Evolutionary conservation across 352 stramenopile genomes (phyloP).

Genomic region (Phytophthora pinifolia): DNA sequence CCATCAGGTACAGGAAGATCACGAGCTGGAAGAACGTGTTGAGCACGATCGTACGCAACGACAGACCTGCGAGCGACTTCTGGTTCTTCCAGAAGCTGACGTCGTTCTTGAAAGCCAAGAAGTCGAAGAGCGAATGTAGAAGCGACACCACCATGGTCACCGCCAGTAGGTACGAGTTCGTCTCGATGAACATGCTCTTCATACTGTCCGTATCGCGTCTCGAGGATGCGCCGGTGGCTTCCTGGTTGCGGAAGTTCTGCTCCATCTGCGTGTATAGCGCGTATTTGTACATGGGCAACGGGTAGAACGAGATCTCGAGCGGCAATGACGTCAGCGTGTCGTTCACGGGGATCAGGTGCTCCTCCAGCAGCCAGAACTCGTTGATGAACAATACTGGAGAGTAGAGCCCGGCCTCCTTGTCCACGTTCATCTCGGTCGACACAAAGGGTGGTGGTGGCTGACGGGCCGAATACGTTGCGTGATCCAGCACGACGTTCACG

Average conservation of each 20-base stretch:
- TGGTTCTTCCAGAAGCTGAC: conserved; percentile 98
- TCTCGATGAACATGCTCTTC: conserved; percentile 97
- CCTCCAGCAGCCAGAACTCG: conserved; percentile 94
- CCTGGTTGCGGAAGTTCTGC: conserved; percentile 91
- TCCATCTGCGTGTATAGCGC: conserved; percentile 94
- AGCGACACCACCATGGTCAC: conserved; percentile 95
- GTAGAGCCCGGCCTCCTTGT: conserved; percentile 69
- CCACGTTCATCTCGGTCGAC: conserved; percentile 53
- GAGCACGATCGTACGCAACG: conserved; percentile 92
- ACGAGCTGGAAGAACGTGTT: conserved; percentile 98
- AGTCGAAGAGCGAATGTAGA: conserved; percentile 98
- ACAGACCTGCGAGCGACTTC: conserved; percentile 96
- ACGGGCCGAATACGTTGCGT: conserved; percentile 58
- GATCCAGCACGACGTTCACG: conserved; percentile 76
- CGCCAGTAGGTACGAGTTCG: conserved; percentile 95
- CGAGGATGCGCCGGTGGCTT: conserved; percentile 89
- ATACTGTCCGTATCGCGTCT: conserved; percentile 92
- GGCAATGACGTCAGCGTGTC: conserved; percentile 73
- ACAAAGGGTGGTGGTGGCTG: conserved; percentile 70
- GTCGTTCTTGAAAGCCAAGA: conserved; percentile 99
- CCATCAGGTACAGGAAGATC: conserved; percentile 97
- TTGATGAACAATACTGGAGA: conserved; percentile 91
- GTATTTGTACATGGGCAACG: conserved; percentile 90
- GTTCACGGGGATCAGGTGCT: conserved; percentile 90
- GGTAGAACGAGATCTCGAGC: conserved; percentile 87